Evolutionary conservation across 139 green algal genomes (phyloP).

Genomic region (Picochlorum sp.): DNA sequence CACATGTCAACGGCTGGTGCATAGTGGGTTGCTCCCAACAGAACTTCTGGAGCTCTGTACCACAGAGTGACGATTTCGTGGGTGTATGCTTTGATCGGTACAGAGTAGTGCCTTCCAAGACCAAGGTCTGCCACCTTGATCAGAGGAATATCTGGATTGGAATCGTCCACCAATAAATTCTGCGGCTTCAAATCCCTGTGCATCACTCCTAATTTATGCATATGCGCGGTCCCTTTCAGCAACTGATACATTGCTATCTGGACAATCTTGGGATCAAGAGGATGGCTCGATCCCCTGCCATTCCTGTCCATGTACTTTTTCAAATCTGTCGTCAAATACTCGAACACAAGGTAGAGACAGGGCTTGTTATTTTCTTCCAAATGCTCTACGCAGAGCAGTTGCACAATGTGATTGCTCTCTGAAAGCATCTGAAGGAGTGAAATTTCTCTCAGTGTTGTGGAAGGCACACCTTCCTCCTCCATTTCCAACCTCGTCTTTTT

Average conservation of each 20-base stretch:
- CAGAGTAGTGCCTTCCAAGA: conserved; percentile 86
- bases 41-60: conserved; percentile 97
- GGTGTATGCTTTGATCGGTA: conserved; percentile 98
- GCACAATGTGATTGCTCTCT: conserved; percentile 85
- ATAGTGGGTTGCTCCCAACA: conserved; percentile 93
- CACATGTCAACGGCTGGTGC: conserved; percentile 96
- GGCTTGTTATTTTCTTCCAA: conserved; percentile 91
- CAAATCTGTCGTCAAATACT: conserved; percentile 94
- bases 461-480: conserved; percentile 97
- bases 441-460: conserved; percentile 91
- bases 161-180: conserved; percentile 90
- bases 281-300: conserved; percentile 66
- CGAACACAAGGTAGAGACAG: conserved; percentile 97
- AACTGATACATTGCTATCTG: conserved; percentile 98
- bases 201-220: conserved; percentile 93
- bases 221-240: conserved; percentile 86
- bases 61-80: conserved; percentile 99
- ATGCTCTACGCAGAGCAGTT: conserved; percentile 93
- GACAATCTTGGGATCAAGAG: conserved; percentile 45
- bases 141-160: conserved; percentile 22
- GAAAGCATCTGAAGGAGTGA: conserved; percentile 85
- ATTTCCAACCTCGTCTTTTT: conserved; percentile 98
- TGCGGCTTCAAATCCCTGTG: conserved; percentile 98
- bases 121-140: conserved; percentile 98
- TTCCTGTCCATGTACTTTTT: conserved; percentile 98